phyloP scores from a whole-genome alignment of 805 yeast species.

The Teunomyces tritomae region DNA sequence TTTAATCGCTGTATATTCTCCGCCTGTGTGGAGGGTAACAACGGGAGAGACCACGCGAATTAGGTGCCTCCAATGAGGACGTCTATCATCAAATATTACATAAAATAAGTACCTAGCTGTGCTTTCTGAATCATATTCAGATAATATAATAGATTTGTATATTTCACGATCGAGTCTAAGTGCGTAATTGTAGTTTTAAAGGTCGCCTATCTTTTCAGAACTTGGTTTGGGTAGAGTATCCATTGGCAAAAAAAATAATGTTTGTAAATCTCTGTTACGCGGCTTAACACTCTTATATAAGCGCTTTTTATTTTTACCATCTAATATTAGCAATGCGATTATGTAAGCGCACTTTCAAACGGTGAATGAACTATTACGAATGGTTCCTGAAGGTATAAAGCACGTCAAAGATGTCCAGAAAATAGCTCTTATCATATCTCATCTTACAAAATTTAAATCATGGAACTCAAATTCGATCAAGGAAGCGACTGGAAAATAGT shows the following conservation, averaged over 20 bases:
- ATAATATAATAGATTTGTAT: not conserved
- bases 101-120: not conserved
- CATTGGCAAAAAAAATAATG: not conserved
- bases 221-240: not conserved
- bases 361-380: no score
- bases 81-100: not conserved
- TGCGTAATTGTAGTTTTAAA: not conserved
- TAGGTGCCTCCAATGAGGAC: not conserved
- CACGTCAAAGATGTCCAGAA: not conserved
- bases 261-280: no score
- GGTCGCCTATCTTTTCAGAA: constrained; percentile 1
- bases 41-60: not conserved
- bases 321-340: not conserved
- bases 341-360: not conserved
- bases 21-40: not conserved
- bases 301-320: not conserved
- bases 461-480: not conserved
- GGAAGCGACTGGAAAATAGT: constrained; percentile 8
- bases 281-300: not conserved
- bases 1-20: not conserved
- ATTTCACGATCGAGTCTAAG: constrained; percentile 1
- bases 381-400: not conserved
- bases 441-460: not conserved
- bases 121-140: not conserved
- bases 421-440: not conserved